Evolutionary conservation across 106 monocot genomes (phyloP).

Genomic region (Iris macrosiphon): DNA sequence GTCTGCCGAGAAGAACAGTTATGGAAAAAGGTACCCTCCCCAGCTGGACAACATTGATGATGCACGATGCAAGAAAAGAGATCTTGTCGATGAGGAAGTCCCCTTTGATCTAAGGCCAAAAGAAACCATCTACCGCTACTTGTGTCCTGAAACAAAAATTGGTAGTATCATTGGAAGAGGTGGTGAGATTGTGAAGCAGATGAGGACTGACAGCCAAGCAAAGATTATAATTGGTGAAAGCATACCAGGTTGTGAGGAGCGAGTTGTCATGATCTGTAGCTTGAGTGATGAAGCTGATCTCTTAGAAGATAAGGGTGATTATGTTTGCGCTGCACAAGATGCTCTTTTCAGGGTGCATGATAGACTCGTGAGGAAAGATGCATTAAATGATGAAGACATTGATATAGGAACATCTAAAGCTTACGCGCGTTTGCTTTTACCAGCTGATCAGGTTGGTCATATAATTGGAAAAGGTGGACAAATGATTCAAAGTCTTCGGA

Average conservation of each 20-base stretch:
- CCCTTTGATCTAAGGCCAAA: slow-evolving; percentile 22
- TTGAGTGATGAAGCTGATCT: slow-evolving; percentile 30
- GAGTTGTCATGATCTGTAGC: slow-evolving; percentile 49
- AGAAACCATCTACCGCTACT: slow-evolving; percentile 52
- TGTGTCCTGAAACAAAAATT: slow-evolving; percentile 42
- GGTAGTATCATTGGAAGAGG: slow-evolving; percentile 56
- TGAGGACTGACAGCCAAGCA: slow-evolving; percentile 44
- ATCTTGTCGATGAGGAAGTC: slow-evolving; percentile 32
- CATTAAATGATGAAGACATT: slow-evolving; percentile 17
- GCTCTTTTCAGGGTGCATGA: slow-evolving; percentile 57
- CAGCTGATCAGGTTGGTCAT: slow-evolving; percentile 55
- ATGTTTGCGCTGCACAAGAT: slow-evolving; percentile 56
- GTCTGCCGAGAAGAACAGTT: slow-evolving; percentile 30
- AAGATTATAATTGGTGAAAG: slow-evolving; percentile 45
- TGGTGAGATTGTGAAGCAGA: slow-evolving; percentile 53
- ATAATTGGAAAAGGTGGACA: slow-evolving; percentile 45
- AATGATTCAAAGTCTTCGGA: slow-evolving; percentile 25
- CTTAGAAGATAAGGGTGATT: slow-evolving; percentile 26
- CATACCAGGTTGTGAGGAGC: slow-evolving; percentile 47
- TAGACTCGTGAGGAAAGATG: slow-evolving; percentile 31
- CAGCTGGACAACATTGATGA: slow-evolving; percentile 22
- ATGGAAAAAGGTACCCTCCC: slow-evolving; percentile 31
- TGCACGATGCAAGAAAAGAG: slow-evolving; percentile 48
- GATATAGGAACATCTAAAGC: slow-evolving; percentile 12
- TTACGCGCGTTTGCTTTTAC: slow-evolving; percentile 47